These are phyloP conservation scores for Schrenkiella parvula DNA, from an alignment of 345 rosid species.

Conservation along the genomic window DNA sequence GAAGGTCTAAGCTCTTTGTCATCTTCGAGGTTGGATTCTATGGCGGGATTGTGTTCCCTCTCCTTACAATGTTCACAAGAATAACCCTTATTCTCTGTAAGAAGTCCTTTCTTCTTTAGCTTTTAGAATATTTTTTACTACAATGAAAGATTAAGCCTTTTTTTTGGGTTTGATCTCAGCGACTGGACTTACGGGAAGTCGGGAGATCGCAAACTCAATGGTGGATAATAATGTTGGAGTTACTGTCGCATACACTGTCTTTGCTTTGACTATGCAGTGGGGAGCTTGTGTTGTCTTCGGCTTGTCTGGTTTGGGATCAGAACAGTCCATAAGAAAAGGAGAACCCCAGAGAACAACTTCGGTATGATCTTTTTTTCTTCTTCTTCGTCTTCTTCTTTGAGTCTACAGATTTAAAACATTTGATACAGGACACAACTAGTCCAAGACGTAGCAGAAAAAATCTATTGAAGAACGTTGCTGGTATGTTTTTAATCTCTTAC, in stretches of 20 bases:
- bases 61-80: slow-evolving; percentile 24
- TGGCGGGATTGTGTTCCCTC: slow-evolving; percentile 27
- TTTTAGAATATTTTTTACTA: background rate
- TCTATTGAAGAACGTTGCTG: background rate
- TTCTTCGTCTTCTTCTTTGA: background rate
- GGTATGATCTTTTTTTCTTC: background rate
- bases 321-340: background rate
- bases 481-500: background rate
- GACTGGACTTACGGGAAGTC: slow-evolving; percentile 11
- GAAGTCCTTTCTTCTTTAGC: background rate
- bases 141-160: background rate
- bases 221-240: slow-evolving; percentile 11
- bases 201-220: slow-evolving; percentile 7
- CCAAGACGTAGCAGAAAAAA: background rate
- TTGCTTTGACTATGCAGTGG: slow-evolving; percentile 26
- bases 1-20: slow-evolving; percentile 21
- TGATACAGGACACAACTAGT: background rate
- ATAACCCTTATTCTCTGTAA: slow-evolving; percentile 17
- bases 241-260: slow-evolving; percentile 21
- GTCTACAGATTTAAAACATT: background rate
- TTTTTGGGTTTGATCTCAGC: slow-evolving; percentile 15
- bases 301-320: background rate
- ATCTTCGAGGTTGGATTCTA: slow-evolving; percentile 25
- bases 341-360: background rate
- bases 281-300: slow-evolving; percentile 32